phyloP scores from a whole-genome alignment of 495 filamentous ascomycete genomes.

The Daldinia grandis region DNA sequence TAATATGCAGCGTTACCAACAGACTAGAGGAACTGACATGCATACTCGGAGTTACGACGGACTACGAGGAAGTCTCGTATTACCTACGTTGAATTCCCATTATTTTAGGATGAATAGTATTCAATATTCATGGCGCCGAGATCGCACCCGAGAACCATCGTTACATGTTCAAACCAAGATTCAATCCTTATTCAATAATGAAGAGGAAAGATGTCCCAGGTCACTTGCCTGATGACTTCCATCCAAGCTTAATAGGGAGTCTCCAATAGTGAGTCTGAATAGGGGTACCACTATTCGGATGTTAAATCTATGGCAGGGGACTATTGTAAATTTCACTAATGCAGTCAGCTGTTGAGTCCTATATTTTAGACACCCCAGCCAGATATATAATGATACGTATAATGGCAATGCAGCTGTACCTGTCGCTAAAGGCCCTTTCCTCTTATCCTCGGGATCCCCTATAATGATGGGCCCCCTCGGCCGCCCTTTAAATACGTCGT shows the following conservation, averaged over 20 bases:
- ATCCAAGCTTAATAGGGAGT: not conserved
- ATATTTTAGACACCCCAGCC: not conserved
- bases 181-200: not conserved
- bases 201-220: not conserved
- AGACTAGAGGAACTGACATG: not conserved
- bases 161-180: not conserved
- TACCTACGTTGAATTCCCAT: not conserved
- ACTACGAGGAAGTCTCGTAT: not conserved
- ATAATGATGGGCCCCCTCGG: not conserved
- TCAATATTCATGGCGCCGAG: not conserved
- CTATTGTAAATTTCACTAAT: not conserved
- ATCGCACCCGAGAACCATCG: not conserved
- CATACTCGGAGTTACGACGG: not conserved
- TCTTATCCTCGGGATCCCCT: not conserved
- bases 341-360: not conserved
- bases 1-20: not conserved
- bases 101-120: not conserved
- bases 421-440: not conserved
- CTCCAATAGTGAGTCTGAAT: not conserved
- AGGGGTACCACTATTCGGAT: not conserved
- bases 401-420: not conserved
- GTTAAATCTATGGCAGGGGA: not conserved
- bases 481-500: not conserved
- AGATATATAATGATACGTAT: not conserved
- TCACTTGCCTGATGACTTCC: not conserved